Base-by-base conservation (phyloP, 2,329 filamentous ascomycete species). In the Fusarium kyushuense region DNA sequence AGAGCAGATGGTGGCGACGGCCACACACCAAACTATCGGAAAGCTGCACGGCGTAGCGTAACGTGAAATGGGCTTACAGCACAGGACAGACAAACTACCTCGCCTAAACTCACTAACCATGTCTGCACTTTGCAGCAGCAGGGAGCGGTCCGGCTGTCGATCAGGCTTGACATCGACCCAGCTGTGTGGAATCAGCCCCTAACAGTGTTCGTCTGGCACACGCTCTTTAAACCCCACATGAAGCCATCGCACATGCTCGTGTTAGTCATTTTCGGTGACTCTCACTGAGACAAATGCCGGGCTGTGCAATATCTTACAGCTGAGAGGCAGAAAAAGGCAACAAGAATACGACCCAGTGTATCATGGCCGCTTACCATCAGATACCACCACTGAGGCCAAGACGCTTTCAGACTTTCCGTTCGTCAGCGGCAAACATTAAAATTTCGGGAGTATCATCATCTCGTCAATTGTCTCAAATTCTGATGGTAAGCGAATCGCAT, bases 101-200 rank as follows among this genome's bases (percentile, higher is more conserved):
- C 38, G 23, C 33, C 32, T 38, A 41, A 38, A 38, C 32, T 58
- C 32, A 46, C 42, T 52, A 70, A 48, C 60, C 62, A 63, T 65
- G 59, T 62, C 67, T 47, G 58, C 56, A 70, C 40, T 27, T 47
- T 47, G 54, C 41, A 67, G 46, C 55, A 68, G 53, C 59, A 70
- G 71, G 72, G 72, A 74, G 57, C 71, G 68, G 71, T 60, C 70
- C 69, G 72, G 66, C 63, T 56, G 70, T 69, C 59, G 72, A 74
- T 72, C 69, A 59, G 52, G 36, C 55, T 62, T 58, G 53, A 58
- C 54, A 60, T 43, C 27, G 60, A 51, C 59, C 58, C 63, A 53
- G 49, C 41, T 53, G 46, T 40, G 60, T 42, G 62, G 56, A 60
- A 64, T 63, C 36, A 52, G 47, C 47, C 42, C 53, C 60, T 49